Percentiles rank a stretch among this genome's conserved stretches.
Conservation (phyloP, 352 stramenopile species). For the Globisporangium rhizosaccharum region DNA sequence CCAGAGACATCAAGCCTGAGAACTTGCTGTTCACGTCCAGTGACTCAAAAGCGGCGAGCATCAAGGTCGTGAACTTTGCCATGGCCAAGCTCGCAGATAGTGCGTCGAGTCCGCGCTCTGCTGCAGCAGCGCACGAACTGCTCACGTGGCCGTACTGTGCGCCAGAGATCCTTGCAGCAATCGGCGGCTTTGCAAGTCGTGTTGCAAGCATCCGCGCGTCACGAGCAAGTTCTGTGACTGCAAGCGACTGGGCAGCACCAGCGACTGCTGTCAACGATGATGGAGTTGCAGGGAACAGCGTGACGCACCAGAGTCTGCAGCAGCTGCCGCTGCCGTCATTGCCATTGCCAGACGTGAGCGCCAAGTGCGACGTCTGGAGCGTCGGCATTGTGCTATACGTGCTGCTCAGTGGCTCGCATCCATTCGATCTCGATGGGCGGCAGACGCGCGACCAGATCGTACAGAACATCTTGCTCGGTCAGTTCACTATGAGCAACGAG, state of each 20-base stretch:
- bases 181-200: constrained; percentile 7
- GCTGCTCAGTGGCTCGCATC: constrained; percentile 70
- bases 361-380: constrained; percentile 82
- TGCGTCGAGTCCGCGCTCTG: not conserved
- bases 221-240: constrained; percentile 2
- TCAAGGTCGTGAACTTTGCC: constrained; percentile 86
- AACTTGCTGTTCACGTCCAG: constrained; percentile 78
- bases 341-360: not conserved
- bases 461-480: constrained; percentile 37
- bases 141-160: constrained; percentile 63
- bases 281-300: no score
- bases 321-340: not conserved
- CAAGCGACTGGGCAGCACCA: not conserved
- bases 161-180: constrained; percentile 49
- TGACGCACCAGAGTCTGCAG: not conserved
- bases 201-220: constrained; percentile 12
- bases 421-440: constrained; percentile 67
- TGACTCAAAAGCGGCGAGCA: constrained; percentile 54
- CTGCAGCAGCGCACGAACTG: constrained; percentile 12
- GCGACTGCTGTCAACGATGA: constrained; percentile 17
- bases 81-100: constrained; percentile 57
- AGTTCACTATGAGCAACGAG: constrained; percentile 34
- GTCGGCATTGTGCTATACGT: constrained; percentile 88
- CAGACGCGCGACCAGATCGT: constrained; percentile 76
- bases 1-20: constrained; percentile 76